A percentile compares a stretch with the other conserved stretches of the same genome.
These are phyloP conservation scores for Epithele typhae DNA, from an alignment of 768 basidiomycete species.

Conservation along the genomic window DNA sequence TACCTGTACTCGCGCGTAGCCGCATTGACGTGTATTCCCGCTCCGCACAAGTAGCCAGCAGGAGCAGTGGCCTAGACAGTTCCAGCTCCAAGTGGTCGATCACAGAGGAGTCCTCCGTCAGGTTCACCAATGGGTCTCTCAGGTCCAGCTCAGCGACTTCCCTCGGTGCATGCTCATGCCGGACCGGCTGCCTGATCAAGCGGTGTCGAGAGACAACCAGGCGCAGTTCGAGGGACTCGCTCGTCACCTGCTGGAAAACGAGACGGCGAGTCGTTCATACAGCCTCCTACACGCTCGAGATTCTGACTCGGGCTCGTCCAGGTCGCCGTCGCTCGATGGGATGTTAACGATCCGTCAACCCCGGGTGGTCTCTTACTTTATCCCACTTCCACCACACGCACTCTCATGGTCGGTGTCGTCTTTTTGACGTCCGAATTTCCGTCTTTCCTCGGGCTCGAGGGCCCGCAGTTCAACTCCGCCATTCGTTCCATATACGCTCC, in stretches of 20 bases:
- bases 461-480: not conserved
- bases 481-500: slow-evolving; percentile 2
- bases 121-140: slow-evolving; percentile 47
- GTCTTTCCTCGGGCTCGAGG: slow-evolving; percentile 15
- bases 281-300: not conserved
- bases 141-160: slow-evolving; percentile 29
- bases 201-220: slow-evolving; percentile 46
- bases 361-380: slow-evolving; percentile 41
- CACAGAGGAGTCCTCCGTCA: slow-evolving; percentile 39
- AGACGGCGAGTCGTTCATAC: slow-evolving; percentile 50
- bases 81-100: slow-evolving; percentile 39
- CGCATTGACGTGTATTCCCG: too few relatives aligned
- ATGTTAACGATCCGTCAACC: slow-evolving; percentile 35
- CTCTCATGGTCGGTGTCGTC: slow-evolving; percentile 25
- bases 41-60: slow-evolving; percentile 41
- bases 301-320: slow-evolving; percentile 23
- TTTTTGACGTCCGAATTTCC: slow-evolving; percentile 22
- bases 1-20: not conserved
- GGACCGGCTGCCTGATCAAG: slow-evolving; percentile 48
- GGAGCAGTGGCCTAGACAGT: slow-evolving; percentile 50
- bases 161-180: slow-evolving; percentile 55
- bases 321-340: slow-evolving; percentile 53
- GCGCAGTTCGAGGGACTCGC: slow-evolving; percentile 52
- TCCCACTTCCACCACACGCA: slow-evolving; percentile 19
- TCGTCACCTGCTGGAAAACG: slow-evolving; percentile 44